These are phyloP conservation scores for Phytophthora fragariaefolia DNA, from an alignment of 352 stramenopile genomes.

Conservation along the genomic window DNA sequence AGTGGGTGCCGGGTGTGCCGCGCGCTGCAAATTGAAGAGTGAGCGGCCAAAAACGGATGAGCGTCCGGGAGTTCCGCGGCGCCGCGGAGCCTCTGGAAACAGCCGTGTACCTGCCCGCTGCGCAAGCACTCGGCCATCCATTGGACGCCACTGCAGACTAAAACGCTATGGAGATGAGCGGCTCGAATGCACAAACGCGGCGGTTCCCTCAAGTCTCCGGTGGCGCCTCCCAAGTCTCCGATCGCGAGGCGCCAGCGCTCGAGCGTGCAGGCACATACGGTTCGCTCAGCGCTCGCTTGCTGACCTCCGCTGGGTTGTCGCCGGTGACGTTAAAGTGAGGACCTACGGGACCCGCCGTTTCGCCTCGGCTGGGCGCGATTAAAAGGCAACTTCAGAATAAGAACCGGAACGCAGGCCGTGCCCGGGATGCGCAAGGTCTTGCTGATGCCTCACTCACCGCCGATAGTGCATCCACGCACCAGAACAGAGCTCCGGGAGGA, in stretches of 20 bases:
- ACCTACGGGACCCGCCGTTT: neutral
- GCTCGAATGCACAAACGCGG: conserved; percentile 1
- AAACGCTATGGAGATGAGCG: neutral
- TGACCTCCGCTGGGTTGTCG: neutral
- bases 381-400: neutral
- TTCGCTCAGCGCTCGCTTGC: neutral
- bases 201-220: neutral
- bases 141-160: neutral
- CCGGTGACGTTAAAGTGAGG: neutral
- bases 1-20: conserved; percentile 1
- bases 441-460: too few species aligned
- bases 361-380: neutral
- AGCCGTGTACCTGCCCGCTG: neutral
- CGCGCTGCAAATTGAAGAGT: conserved; percentile 25
- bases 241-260: neutral
- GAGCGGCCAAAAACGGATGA: conserved; percentile 9
- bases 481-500: too few species aligned
- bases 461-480: neutral
- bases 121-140: neutral
- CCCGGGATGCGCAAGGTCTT: neutral
- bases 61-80: neutral
- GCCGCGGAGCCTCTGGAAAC: neutral
- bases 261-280: neutral
- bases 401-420: neutral
- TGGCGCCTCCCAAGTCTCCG: neutral